Percentiles rank a stretch among this genome's conserved stretches.
Evolutionary conservation across 1,139 yeast genomes (phyloP).

Genomic region (Candida tetrigidarum): DNA sequence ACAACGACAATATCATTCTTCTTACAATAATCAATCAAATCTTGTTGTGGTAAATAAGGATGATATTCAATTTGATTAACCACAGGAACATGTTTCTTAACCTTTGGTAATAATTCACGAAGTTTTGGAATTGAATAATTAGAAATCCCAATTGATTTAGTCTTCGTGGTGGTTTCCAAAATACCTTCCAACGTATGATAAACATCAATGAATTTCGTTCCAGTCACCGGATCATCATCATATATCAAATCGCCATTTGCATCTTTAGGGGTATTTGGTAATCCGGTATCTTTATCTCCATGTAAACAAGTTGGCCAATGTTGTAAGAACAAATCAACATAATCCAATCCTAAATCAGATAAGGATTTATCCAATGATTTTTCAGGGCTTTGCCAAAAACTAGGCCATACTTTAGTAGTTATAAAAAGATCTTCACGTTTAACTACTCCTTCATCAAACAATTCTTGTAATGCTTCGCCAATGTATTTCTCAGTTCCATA

Average conservation of each 20-base stretch:
- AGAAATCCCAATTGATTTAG: constrained; percentile 36
- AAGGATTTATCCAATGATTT: constrained; percentile 41
- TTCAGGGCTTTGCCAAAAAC: constrained; percentile 40
- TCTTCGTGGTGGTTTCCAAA: constrained; percentile 31
- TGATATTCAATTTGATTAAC: constrained; percentile 43
- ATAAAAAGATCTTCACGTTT: constrained; percentile 62
- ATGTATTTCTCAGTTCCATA: constrained; percentile 55
- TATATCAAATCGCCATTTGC: constrained; percentile 43
- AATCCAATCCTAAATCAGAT: constrained; percentile 50
- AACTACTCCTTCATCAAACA: constrained; percentile 49
- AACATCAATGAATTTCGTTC: constrained; percentile 46
- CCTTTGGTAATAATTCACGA: constrained; percentile 29
- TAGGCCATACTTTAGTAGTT: constrained; percentile 65
- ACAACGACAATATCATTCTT: constrained; percentile 29
- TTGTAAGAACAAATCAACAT: constrained; percentile 60
- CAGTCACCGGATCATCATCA: constrained; percentile 45
- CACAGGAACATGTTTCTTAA: constrained; percentile 32
- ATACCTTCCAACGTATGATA: constrained; percentile 53
- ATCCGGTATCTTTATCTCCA: constrained; percentile 39
- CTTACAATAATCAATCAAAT: constrained; percentile 32
- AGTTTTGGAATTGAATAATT: constrained; percentile 35
- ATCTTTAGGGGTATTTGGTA: constrained; percentile 39
- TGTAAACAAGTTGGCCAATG: constrained; percentile 61
- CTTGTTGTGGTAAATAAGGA: constrained; percentile 44
- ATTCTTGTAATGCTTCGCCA: constrained; percentile 54